Evolutionary conservation across 2,329 filamentous ascomycete genomes (phyloP).

Genomic region (Peltaster fructicola): DNA sequence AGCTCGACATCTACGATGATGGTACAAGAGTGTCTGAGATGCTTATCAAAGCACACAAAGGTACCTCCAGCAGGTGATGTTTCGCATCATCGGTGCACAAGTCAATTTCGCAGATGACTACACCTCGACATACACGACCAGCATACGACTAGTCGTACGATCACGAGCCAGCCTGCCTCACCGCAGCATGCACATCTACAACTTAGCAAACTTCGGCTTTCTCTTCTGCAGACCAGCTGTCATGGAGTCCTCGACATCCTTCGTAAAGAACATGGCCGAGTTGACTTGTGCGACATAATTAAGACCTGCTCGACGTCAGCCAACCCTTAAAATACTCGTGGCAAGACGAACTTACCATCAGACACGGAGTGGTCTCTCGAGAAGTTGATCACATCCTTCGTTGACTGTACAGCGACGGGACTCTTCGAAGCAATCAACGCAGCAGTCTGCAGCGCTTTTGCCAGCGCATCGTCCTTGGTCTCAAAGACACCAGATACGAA

Average conservation of each 20-base stretch:
- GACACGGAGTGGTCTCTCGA: conserved; percentile 59
- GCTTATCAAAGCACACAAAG: not conserved
- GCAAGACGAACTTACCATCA: conserved; percentile 43
- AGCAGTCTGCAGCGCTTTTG: conserved; percentile 46
- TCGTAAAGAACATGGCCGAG: conserved; percentile 60
- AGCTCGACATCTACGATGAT: too few species aligned
- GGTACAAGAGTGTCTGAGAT: conserved; percentile 1
- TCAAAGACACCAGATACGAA: conserved; percentile 50
- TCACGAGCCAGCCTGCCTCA: not conserved
- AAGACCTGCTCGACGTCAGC: conserved; percentile 33
- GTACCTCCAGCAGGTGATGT: not conserved
- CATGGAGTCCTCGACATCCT: conserved; percentile 58
- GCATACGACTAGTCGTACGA: not conserved
- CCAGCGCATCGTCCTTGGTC: conserved; percentile 42
- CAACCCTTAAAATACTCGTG: not conserved
- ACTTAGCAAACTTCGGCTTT: conserved; percentile 68
- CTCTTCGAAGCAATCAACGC: conserved; percentile 58
- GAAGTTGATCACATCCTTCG: conserved; percentile 73
- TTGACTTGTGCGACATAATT: conserved; percentile 84
- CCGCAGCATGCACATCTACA: too few species aligned
- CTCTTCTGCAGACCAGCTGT: conserved; percentile 60
- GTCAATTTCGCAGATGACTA: too few species aligned
- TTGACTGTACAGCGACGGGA: conserved; percentile 71
- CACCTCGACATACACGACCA: too few species aligned
- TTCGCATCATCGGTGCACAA: not conserved